phyloP scores from a whole-genome alignment of 2,329 filamentous ascomycete genomes.

The Neophaeococcomyces aloes region DNA sequence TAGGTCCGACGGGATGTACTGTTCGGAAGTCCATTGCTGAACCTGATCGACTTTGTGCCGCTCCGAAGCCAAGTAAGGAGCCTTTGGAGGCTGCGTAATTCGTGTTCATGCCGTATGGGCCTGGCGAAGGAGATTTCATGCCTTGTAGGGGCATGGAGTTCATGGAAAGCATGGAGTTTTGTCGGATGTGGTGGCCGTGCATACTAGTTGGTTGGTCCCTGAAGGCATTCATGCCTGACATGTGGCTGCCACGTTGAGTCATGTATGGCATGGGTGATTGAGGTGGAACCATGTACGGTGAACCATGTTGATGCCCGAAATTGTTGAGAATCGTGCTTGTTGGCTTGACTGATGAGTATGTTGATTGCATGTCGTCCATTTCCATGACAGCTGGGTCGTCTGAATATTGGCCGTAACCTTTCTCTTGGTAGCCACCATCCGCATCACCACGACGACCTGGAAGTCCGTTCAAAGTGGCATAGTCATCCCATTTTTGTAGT shows the following conservation, averaged over 20 bases:
- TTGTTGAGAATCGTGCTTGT: conserved; percentile 78
- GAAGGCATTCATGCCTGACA: conserved; percentile 56
- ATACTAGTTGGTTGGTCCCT: conserved; percentile 45
- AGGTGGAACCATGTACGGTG: conserved; percentile 63
- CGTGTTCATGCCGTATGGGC: conserved; percentile 32
- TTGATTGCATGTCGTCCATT: conserved; percentile 95
- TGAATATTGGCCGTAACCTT: conserved; percentile 50
- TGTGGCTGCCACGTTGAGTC: conserved; percentile 54
- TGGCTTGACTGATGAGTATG: conserved; percentile 85
- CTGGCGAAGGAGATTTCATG: conserved; percentile 20
- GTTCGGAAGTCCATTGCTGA: conserved; percentile 51
- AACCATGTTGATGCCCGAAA: conserved; percentile 45
- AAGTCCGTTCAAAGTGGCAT: conserved; percentile 73
- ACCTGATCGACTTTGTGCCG: conserved; percentile 37
- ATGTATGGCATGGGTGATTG: conserved; percentile 64
- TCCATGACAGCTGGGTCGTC: conserved; percentile 64
- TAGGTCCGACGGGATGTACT: conserved; percentile 50
- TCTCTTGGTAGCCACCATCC: conserved; percentile 48
- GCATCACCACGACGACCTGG: conserved; percentile 72
- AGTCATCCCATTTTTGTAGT: conserved; percentile 94
- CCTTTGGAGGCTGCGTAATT: conserved; percentile 30
- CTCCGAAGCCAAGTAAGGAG: conserved; percentile 34
- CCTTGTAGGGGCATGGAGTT: conserved; percentile 27
- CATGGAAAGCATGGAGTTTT: conserved; percentile 51
- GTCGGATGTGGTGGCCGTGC: conserved; percentile 30